Conservation (phyloP, 345 rosid genomes). For the Citrus glauca region DNA sequence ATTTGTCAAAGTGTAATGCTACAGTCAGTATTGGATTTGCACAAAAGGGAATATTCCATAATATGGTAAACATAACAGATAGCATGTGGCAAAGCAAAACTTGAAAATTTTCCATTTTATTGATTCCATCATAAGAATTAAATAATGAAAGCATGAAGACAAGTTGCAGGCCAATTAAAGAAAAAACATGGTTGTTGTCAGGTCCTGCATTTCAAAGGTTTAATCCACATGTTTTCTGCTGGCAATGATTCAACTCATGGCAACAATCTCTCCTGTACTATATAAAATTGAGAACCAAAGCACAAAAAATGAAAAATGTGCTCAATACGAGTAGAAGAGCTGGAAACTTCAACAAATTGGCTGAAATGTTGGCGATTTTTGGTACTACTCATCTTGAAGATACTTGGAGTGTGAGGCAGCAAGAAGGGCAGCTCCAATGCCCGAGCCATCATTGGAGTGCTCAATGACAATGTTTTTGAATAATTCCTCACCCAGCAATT, state of each 20-base stretch:
- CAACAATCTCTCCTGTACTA: background rate
- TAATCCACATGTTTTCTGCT: background rate
- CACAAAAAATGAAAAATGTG: background rate
- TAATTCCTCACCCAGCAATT: conserved; percentile 62
- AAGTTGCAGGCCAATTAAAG: background rate
- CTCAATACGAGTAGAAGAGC: background rate
- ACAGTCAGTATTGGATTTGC: background rate
- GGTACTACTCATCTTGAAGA: conserved; percentile 20
- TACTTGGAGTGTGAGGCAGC: conserved; percentile 75
- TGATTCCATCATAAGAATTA: background rate
- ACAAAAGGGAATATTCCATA: background rate
- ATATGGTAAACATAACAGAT: background rate
- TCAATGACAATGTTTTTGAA: conserved; percentile 39
- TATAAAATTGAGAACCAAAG: background rate
- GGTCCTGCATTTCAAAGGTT: background rate
- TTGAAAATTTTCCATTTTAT: conserved; percentile 2
- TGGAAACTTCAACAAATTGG: background rate
- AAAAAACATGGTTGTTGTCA: background rate
- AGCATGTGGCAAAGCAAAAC: background rate
- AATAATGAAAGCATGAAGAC: background rate
- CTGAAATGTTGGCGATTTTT: background rate
- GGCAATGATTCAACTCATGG: background rate
- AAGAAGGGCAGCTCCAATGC: conserved; percentile 74
- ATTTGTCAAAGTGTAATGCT: background rate
- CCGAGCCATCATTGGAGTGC: conserved; percentile 72